These are phyloP conservation scores for Podospora bellae-mahoneyi DNA, from an alignment of 495 filamentous ascomycete genomes.

Conservation along the genomic window DNA sequence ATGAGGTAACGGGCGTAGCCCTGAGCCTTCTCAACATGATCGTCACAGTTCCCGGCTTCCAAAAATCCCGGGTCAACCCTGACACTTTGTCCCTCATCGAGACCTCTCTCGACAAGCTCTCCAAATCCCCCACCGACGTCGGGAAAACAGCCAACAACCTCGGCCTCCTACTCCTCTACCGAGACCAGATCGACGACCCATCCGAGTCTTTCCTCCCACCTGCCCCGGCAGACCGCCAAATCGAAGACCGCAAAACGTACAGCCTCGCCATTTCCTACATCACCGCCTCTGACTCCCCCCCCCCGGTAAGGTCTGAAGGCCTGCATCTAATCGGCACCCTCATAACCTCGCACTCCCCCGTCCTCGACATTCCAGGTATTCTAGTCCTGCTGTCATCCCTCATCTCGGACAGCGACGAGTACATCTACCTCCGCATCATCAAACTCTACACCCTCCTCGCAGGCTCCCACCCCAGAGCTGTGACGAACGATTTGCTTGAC, in stretches of 20 bases:
- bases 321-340: conserved; percentile 66
- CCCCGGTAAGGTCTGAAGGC: conserved; percentile 75
- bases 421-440: conserved; percentile 68
- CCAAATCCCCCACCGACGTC: conserved; percentile 31
- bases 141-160: conserved; percentile 56
- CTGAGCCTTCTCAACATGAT: conserved; percentile 67
- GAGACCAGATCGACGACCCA: conserved; percentile 45
- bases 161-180: conserved; percentile 55
- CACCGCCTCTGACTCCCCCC: conserved; percentile 59
- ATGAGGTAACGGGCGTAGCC: conserved; percentile 56
- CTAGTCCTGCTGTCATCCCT: conserved; percentile 63
- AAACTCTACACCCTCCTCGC: conserved; percentile 66
- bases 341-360: conserved; percentile 57
- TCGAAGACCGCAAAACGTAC: conserved; percentile 67
- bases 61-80: conserved; percentile 45
- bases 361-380: conserved; percentile 68
- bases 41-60: conserved; percentile 60
- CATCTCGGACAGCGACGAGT: conserved; percentile 68
- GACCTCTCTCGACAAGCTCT: conserved; percentile 45
- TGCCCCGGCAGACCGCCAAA: conserved; percentile 43
- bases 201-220: conserved; percentile 28
- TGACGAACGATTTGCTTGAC: conserved; percentile 62
- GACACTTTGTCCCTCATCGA: conserved; percentile 52
- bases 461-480: conserved; percentile 60
- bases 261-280: conserved; percentile 69